Evolutionary conservation across 225 moss, liverwort and hornwort genomes (phyloP), one percentile per base, ranked within the genome.

Genomic region (Thuidium tamariscinum): DNA sequence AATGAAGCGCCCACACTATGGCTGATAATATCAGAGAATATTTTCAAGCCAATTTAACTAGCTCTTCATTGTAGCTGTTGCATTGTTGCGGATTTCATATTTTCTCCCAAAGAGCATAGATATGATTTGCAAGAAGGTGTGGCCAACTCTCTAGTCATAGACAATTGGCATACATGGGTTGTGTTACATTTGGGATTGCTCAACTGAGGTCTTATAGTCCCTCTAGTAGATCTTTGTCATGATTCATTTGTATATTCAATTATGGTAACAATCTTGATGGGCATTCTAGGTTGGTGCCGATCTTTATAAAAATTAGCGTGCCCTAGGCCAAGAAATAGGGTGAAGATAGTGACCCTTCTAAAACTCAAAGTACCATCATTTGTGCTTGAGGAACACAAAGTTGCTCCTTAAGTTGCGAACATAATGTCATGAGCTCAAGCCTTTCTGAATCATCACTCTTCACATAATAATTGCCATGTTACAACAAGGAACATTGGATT

Each of bases 51-150:
- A 89, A 89, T 39, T 21, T 65, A 84, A 87, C 89, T 86, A 80
- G 91, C 90, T 94, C 91, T 90, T 90, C 88, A 83, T 90, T 67
- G 88, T 94, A 89, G 94, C 88, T 61, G 73, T 89, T 88, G 62
- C 93, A 92, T 77, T 84, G 71, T 46, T 71, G 63, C 48, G 64
- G 80, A 66, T 80, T 83, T 51, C 83, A 67, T 74, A 60, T 60
- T 21, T 37, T 48, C 76, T 82, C 68, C 34, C 82, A 52, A 54
- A 62, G 25, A 20, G 30, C 62, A 69, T 62, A 74, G 86, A 80
- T 57, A 80, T 80, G 52, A 79, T 61, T 79, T 87, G 89, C 80
- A 74, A 66, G 74, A 39, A 72, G 64, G 78, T 86, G 51, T 71
- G 54, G 30, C 78, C n/a, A 44, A 83, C 78, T 72, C 66, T 34